A percentile compares a stretch with the other conserved stretches of the same genome.
These are phyloP conservation scores for Colletotrichum eleusines DNA, from an alignment of 2,329 filamentous ascomycete species.

Conservation along the genomic window DNA sequence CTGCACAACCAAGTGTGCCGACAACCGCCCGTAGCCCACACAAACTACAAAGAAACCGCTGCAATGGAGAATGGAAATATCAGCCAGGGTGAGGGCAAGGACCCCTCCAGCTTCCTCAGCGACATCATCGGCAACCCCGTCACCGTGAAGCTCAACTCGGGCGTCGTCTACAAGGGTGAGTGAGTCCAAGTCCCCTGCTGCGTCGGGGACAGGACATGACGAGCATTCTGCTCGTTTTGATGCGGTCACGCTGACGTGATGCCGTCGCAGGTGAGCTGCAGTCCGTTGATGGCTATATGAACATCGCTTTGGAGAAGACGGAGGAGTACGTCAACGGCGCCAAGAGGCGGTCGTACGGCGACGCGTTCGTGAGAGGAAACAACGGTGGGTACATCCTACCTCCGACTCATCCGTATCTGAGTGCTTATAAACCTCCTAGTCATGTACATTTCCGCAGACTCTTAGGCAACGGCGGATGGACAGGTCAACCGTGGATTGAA, in stretches of 20 bases:
- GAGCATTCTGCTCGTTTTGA: not conserved
- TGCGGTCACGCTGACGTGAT: slow-evolving; percentile 38
- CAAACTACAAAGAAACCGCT: not conserved
- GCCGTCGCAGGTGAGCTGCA: slow-evolving; percentile 82
- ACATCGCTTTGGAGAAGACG: slow-evolving; percentile 97
- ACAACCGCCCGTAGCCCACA: not conserved
- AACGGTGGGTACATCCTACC: slow-evolving; percentile 75
- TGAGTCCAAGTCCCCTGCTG: not conserved
- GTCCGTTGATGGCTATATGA: slow-evolving; percentile 99
- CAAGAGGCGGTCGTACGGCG: slow-evolving; percentile 86
- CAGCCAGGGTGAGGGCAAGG: slow-evolving; percentile 79
- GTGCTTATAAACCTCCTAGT: slow-evolving; percentile 57
- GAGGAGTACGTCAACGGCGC: slow-evolving; percentile 90
- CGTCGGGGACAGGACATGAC: not conserved
- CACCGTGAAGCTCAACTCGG: slow-evolving; percentile 98
- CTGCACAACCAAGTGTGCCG: not conserved
- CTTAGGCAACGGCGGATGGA: slow-evolving; percentile 46
- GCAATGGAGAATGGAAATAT: slow-evolving; percentile 81
- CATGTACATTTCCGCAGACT: slow-evolving; percentile 78
- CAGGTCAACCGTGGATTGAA: not conserved
- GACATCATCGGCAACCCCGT: slow-evolving; percentile 96
- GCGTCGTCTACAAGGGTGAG: slow-evolving; percentile 94
- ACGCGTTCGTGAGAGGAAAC: slow-evolving; percentile 96
- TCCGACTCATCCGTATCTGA: not conserved
- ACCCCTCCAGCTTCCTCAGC: slow-evolving; percentile 92